Evolutionary conservation across 371 early-diverging fungal genomes (phyloP).

Genomic region (Actinomortierella ambigua): DNA sequence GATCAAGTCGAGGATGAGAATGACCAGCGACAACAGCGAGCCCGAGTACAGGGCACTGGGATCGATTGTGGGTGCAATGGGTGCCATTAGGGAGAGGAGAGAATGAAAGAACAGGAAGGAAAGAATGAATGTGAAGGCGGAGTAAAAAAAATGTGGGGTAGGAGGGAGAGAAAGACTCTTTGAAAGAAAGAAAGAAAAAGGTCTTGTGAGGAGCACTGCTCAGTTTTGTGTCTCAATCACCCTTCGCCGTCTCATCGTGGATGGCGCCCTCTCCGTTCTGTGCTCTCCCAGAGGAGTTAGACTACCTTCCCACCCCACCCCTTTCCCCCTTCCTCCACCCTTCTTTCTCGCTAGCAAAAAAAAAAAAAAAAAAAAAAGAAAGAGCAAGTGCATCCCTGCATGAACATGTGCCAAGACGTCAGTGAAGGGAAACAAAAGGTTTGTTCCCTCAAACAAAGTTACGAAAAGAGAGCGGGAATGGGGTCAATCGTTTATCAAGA

Average conservation of each 20-base stretch:
- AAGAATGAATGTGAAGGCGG: neutral
- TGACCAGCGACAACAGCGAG: conserved; percentile 52
- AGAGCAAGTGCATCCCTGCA: too few species aligned
- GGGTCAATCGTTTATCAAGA: too few species aligned
- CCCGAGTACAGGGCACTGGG: conserved; percentile 32
- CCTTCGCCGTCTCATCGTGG: too few species aligned
- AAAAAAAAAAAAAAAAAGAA: conserved; percentile 2
- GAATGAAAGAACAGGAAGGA: conserved; percentile 4
- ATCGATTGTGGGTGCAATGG: conserved; percentile 30
- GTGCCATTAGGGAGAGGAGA: neutral
- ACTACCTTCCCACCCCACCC: too few species aligned
- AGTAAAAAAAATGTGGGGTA: neutral
- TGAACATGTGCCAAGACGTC: too few species aligned
- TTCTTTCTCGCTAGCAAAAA: neutral
- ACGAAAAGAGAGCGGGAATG: too few species aligned
- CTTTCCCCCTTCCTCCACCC: neutral
- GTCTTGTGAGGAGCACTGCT: neutral
- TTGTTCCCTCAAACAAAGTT: too few species aligned
- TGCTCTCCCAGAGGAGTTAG: too few species aligned
- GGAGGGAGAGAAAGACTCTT: neutral
- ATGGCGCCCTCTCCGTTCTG: too few species aligned
- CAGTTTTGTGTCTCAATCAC: too few species aligned
- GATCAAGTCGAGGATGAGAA: conserved; percentile 62
- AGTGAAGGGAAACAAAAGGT: neutral
- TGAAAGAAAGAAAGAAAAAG: conserved; percentile 3